These are phyloP conservation scores for Fusarium brevicatenulatum DNA, from an alignment of 2,329 filamentous ascomycete genomes.

Conservation along the genomic window DNA sequence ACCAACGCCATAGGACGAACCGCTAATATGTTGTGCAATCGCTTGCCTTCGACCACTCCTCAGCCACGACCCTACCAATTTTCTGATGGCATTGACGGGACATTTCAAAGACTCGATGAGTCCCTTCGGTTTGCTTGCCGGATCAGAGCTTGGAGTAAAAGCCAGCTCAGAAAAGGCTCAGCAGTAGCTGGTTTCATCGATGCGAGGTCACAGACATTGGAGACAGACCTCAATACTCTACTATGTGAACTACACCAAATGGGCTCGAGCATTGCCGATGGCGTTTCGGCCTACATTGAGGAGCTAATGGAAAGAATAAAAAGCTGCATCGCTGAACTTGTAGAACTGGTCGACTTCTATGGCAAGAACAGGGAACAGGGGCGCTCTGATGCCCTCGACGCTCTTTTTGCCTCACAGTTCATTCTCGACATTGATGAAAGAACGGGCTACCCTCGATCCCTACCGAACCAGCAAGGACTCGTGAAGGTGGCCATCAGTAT, in stretches of 20 bases:
- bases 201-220: background rate
- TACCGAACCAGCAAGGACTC: background rate
- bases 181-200: background rate
- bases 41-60: background rate
- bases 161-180: background rate
- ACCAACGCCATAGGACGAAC: background rate
- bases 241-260: background rate
- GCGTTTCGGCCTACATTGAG: background rate
- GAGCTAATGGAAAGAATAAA: background rate
- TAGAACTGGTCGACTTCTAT: background rate
- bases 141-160: background rate
- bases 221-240: background rate
- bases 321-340: background rate
- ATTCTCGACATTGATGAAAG: background rate
- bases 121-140: background rate
- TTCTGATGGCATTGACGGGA: background rate
- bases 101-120: background rate
- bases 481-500: background rate
- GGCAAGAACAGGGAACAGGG: background rate
- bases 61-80: background rate
- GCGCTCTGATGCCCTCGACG: background rate
- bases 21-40: background rate
- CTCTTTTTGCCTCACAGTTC: background rate
- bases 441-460: background rate
- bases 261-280: background rate